A percentile compares a stretch with the other conserved stretches of the same genome.
Conservation (phyloP, 129 eudicot genomes). For the Pseudognaphalium luteoalbum region DNA sequence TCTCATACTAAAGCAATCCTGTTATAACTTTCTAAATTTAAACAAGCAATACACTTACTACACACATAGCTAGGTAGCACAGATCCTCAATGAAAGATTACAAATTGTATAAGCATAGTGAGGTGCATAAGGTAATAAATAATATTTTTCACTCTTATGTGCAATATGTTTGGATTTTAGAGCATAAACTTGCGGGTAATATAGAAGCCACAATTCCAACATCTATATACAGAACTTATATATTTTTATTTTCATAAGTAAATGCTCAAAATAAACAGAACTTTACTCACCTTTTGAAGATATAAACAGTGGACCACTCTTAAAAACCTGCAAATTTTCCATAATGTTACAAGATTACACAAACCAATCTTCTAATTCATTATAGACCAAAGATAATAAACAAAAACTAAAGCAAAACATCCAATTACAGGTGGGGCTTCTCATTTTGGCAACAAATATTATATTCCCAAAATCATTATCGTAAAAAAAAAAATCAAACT, state of each 20-base stretch:
- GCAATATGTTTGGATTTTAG: not conserved
- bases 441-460: not conserved
- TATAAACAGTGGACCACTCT: constrained; percentile 93
- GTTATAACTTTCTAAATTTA: too few relatives aligned
- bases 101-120: not conserved
- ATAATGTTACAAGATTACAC: constrained; percentile 14
- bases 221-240: not conserved
- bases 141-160: constrained; percentile 3
- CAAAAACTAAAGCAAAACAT: constrained; percentile 15
- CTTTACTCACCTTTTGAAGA: constrained; percentile 86
- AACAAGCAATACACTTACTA: not conserved
- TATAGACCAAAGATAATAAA: constrained; percentile 12
- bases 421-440: constrained; percentile 17
- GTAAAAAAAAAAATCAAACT: constrained; percentile 3
- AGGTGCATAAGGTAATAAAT: not conserved
- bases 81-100: too few relatives aligned
- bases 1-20: not conserved
- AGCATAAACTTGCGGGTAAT: not conserved
- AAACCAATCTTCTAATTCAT: not conserved
- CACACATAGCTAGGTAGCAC: not conserved
- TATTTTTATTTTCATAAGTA: not conserved
- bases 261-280: not conserved
- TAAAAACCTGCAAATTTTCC: constrained; percentile 65
- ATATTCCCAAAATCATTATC: constrained; percentile 16
- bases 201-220: constrained; percentile 9